These are phyloP conservation scores for Luvunga scandens DNA, from an alignment of 345 rosid species.

Conservation along the genomic window DNA sequence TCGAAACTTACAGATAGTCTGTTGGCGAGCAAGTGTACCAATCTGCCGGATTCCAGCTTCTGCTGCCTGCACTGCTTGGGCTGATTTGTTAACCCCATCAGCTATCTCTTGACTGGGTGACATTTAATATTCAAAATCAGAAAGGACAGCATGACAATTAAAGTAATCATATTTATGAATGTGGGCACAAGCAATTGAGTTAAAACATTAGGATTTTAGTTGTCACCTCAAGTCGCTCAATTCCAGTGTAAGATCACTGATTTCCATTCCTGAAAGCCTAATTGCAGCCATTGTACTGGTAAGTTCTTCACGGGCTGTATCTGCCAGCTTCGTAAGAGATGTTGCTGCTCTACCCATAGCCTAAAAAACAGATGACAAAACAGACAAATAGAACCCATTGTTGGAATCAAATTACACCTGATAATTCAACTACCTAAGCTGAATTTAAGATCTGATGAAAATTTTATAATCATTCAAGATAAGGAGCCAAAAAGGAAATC, in stretches of 20 bases:
- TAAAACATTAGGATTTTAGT: not conserved
- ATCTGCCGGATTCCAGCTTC: constrained; percentile 85
- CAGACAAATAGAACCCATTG: not conserved
- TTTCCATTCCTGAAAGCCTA: constrained; percentile 96
- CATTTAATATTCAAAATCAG: constrained; percentile 13
- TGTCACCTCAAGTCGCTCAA: constrained; percentile 81
- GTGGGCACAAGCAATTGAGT: not conserved
- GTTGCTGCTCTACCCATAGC: constrained; percentile 86
- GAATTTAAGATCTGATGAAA: not conserved
- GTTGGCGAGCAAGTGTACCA: constrained; percentile 76
- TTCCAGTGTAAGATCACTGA: constrained; percentile 94
- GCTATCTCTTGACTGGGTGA: constrained; percentile 75
- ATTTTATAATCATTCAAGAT: not conserved
- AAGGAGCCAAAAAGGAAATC: not conserved
- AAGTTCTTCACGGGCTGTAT: constrained; percentile 87
- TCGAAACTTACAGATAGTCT: constrained; percentile 64
- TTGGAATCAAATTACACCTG: not conserved
- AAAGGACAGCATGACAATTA: not conserved
- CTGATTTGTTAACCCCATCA: constrained; percentile 87
- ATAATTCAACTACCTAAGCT: not conserved
- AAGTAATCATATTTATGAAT: not conserved
- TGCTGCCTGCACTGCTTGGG: constrained; percentile 86
- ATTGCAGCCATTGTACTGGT: constrained; percentile 93
- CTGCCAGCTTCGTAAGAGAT: constrained; percentile 87
- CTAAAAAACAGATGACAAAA: constrained; percentile 30